A percentile compares a stretch with the other conserved stretches of the same genome.
phyloP scores from a whole-genome alignment of 2,329 filamentous ascomycete species.

The Pestalotiopsis sp. region DNA sequence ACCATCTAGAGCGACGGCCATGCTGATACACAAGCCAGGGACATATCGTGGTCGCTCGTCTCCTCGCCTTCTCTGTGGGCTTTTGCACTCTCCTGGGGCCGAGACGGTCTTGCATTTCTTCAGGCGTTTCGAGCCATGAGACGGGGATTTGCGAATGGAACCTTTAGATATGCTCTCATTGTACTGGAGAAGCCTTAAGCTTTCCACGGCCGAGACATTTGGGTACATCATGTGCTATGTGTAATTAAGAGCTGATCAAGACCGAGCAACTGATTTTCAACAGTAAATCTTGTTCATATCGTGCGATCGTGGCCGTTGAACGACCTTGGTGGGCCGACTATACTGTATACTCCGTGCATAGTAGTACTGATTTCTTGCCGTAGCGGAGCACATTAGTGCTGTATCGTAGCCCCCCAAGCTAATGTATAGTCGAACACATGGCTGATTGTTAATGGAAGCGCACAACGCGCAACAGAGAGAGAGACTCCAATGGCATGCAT shows the following conservation, averaged over 20 bases:
- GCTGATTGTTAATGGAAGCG: not conserved
- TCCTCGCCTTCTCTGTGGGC: conserved; percentile 64
- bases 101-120: conserved; percentile 62
- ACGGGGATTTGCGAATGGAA: conserved; percentile 60
- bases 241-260: not conserved
- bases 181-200: conserved; percentile 49
- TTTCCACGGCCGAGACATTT: not conserved
- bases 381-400: not conserved
- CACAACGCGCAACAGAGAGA: not conserved
- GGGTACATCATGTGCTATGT: not conserved
- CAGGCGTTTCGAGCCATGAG: conserved; percentile 65
- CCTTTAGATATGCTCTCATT: conserved; percentile 62
- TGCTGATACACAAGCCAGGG: conserved; percentile 41
- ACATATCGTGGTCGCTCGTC: conserved; percentile 63
- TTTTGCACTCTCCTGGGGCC: conserved; percentile 61
- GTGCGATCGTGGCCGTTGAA: too few relatives aligned
- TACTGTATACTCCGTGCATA: not conserved
- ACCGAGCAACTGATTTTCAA: not conserved
- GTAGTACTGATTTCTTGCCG: not conserved
- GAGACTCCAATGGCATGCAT: not conserved
- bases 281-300: not conserved
- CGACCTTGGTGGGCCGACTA: too few relatives aligned
- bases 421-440: not conserved
- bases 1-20: too few relatives aligned
- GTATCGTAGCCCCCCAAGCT: not conserved